phyloP scores from a whole-genome alignment of 2,329 filamentous ascomycete species.

The Colletotrichum lini region DNA sequence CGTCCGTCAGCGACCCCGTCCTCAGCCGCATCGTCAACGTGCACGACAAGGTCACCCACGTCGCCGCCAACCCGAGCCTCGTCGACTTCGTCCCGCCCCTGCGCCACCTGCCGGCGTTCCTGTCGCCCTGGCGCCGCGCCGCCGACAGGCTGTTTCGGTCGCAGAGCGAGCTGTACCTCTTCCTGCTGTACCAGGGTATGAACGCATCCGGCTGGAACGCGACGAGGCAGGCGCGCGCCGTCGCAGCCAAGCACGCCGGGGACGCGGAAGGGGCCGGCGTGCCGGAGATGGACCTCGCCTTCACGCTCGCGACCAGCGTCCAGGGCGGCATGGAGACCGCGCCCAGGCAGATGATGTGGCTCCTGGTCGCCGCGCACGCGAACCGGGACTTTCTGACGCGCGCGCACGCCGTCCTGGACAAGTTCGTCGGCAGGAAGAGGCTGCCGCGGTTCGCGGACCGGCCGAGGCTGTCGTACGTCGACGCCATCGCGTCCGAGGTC shows the following conservation, averaged over 20 bases:
- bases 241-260: conserved; percentile 48
- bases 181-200: conserved; percentile 46
- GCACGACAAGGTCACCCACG: conserved; percentile 47
- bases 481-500: conserved; percentile 58
- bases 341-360: conserved; percentile 49
- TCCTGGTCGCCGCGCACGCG: conserved; percentile 52
- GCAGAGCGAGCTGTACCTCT: conserved; percentile 47
- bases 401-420: conserved; percentile 59
- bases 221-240: conserved; percentile 48
- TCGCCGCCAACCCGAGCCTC: conserved; percentile 49
- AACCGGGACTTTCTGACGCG: conserved; percentile 37
- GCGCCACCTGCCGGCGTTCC: conserved; percentile 54
- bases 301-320: conserved; percentile 50
- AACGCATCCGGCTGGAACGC: conserved; percentile 50
- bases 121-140: conserved; percentile 54
- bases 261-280: conserved; percentile 25
- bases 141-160: conserved; percentile 51
- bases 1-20: conserved; percentile 45
- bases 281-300: conserved; percentile 51
- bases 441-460: conserved; percentile 57
- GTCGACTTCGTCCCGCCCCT: conserved; percentile 60
- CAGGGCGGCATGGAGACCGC: conserved; percentile 53
- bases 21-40: conserved; percentile 46
- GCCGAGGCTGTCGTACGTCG: conserved; percentile 57
- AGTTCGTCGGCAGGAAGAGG: conserved; percentile 56